Evolutionary conservation across 2,329 filamentous ascomycete genomes (phyloP).

Genomic region (Fusarium azukiicola): DNA sequence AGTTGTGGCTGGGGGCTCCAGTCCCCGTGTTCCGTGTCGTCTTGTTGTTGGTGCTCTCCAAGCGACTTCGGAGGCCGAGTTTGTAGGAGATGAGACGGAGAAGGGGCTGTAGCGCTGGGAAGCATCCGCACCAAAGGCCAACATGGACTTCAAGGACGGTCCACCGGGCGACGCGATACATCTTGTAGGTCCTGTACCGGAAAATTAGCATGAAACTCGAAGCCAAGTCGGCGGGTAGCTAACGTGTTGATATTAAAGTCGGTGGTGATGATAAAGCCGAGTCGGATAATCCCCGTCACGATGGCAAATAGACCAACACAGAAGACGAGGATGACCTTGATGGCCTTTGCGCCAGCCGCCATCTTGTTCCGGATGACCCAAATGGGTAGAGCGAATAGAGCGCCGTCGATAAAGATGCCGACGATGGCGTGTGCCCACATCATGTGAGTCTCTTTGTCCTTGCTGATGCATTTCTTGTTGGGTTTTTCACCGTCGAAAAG

Average conservation of each 20-base stretch:
- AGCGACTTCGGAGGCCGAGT: conserved; percentile 35
- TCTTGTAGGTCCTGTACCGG: conserved; percentile 59
- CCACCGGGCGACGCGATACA: conserved; percentile 61
- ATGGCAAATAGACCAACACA: conserved; percentile 64
- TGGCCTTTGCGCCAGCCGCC: conserved; percentile 57
- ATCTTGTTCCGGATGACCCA: conserved; percentile 63
- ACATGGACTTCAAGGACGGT: conserved; percentile 66
- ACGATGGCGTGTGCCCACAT: conserved; percentile 51
- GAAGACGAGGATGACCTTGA: conserved; percentile 63
- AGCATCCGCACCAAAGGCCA: conserved; percentile 67
- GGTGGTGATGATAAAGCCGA: conserved; percentile 58
- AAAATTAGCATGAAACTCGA: background rate
- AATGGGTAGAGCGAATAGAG: conserved; percentile 61
- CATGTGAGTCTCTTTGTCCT: conserved; percentile 51
- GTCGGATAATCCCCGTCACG: conserved; percentile 62
- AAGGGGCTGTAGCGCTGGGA: conserved; percentile 64
- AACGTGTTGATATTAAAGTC: conserved; percentile 58
- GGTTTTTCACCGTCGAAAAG: conserved; percentile 42
- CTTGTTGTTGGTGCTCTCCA: conserved; percentile 47
- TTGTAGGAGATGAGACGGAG: conserved; percentile 54
- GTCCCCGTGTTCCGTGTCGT: conserved; percentile 39
- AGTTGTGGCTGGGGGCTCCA: conserved; percentile 33
- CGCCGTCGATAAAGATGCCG: conserved; percentile 54
- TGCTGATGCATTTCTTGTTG: conserved; percentile 44
- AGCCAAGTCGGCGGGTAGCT: conserved; percentile 31